A percentile compares a stretch with the other conserved stretches of the same genome.
These are phyloP conservation scores for Ophiostoma ips DNA, from an alignment of 2,329 filamentous ascomycete species.

Conservation along the genomic window DNA sequence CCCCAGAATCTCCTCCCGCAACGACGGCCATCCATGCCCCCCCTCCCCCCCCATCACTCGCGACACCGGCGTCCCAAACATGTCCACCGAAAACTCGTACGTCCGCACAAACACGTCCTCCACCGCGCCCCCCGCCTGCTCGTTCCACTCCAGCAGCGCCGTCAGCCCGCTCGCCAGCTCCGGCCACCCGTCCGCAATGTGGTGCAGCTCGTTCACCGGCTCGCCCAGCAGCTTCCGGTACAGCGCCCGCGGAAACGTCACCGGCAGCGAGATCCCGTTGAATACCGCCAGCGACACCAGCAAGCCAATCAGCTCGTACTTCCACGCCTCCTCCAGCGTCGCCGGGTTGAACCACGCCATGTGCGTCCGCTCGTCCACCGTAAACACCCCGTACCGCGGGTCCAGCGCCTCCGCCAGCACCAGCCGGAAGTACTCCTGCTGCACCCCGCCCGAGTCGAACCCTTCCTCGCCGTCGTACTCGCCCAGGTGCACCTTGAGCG, in stretches of 20 bases:
- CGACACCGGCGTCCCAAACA: constrained; percentile 42
- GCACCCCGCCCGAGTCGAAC: constrained; percentile 85
- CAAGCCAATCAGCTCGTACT: constrained; percentile 78
- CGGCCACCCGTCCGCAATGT: constrained; percentile 81
- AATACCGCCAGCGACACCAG: constrained; percentile 83
- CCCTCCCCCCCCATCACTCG: constrained; percentile 37
- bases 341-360: constrained; percentile 83
- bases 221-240: constrained; percentile 67
- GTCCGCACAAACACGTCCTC: constrained; percentile 72
- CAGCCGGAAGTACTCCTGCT: constrained; percentile 89
- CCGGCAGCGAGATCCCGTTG: constrained; percentile 80
- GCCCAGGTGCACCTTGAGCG: constrained; percentile 77
- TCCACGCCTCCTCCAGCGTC: constrained; percentile 71
- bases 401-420: constrained; percentile 68
- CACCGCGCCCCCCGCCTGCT: constrained; percentile 58
- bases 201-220: constrained; percentile 54
- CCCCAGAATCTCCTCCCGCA: constrained; percentile 19
- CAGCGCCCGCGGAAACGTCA: constrained; percentile 74
- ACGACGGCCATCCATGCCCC: constrained; percentile 42
- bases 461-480: constrained; percentile 75
- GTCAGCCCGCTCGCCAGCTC: constrained; percentile 62
- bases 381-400: constrained; percentile 68
- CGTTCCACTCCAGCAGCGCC: constrained; percentile 61
- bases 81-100: constrained; percentile 65
- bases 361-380: constrained; percentile 57